phyloP scores from a whole-genome alignment of 2,329 filamentous ascomycete species.

The Shiraia bambusicola region DNA sequence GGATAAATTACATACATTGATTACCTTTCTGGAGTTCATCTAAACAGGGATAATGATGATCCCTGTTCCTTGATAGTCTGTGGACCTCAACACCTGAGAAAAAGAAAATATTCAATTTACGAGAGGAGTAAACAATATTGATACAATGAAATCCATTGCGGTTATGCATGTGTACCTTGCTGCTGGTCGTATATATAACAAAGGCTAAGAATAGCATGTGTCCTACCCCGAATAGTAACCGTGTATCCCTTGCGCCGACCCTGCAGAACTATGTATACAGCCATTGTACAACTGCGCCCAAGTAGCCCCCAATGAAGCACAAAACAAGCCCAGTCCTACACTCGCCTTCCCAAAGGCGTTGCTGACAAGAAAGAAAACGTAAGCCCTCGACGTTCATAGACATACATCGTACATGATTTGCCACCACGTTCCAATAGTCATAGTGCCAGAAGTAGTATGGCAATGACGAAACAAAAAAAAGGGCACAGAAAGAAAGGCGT shows the following conservation, averaged over 20 bases:
- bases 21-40: too few relatives aligned
- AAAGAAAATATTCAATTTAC: too few relatives aligned
- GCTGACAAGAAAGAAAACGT: slow-evolving; percentile 1
- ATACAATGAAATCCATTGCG: too few relatives aligned
- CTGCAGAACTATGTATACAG: slow-evolving; percentile 12
- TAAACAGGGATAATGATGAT: too few relatives aligned
- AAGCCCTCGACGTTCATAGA: slow-evolving; percentile 6
- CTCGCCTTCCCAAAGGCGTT: not conserved
- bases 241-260: slow-evolving; percentile 6
- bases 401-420: slow-evolving; percentile 18
- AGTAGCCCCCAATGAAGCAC: slow-evolving; percentile 2
- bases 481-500: slow-evolving; percentile 1
- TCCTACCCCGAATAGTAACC: slow-evolving; percentile 1
- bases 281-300: slow-evolving; percentile 7
- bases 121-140: too few relatives aligned
- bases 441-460: too few relatives aligned
- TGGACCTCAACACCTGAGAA: too few relatives aligned
- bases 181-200: slow-evolving; percentile 4
- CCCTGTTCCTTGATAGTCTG: too few relatives aligned
- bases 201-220: slow-evolving; percentile 7
- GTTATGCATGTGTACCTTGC: slow-evolving; percentile 2
- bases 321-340: slow-evolving; percentile 3
- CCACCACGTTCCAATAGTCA: slow-evolving; percentile 2
- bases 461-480: slow-evolving; percentile 9
- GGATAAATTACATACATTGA: too few relatives aligned